These are phyloP conservation scores for Capronia americana DNA, from an alignment of 2,329 filamentous ascomycete genomes.

Conservation along the genomic window DNA sequence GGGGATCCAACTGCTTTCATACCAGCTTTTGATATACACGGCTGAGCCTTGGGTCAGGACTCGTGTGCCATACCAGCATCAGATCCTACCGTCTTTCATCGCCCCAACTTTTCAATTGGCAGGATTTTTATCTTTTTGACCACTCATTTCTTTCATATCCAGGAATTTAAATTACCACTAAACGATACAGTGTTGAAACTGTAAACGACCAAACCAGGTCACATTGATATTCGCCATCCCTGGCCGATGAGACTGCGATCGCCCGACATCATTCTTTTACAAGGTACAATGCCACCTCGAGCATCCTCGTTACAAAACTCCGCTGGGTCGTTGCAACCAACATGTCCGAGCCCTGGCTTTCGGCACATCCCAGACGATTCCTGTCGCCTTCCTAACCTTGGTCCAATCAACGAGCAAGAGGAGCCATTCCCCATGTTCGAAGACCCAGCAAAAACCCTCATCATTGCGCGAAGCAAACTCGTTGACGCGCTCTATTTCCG, in stretches of 20 bases:
- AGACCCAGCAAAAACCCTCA: constrained; percentile 7
- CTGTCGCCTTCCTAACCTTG: neutral
- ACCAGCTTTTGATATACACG: constrained; percentile 3
- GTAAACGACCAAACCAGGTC: neutral
- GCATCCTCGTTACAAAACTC: neutral
- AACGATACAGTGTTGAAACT: neutral
- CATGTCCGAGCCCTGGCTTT: neutral
- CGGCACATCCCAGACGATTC: constrained; percentile 3
- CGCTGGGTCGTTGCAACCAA: neutral
- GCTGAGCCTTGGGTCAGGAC: neutral
- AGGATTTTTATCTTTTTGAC: neutral
- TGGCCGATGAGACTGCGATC: too few species aligned
- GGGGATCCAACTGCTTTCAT: neutral
- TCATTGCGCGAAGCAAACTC: constrained; percentile 1
- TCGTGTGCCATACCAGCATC: neutral
- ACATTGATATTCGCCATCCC: neutral
- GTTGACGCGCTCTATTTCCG: neutral
- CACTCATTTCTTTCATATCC: neutral
- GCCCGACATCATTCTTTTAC: neutral
- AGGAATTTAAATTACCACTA: neutral
- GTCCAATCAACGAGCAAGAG: neutral
- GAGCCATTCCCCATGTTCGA: constrained; percentile 4
- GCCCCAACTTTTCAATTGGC: neutral
- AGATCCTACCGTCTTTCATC: neutral
- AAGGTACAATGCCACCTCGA: neutral